Evolutionary conservation across 805 yeast genomes (phyloP), one percentile per base, ranked within the genome.

Genomic region (Candida sakaeoensis): DNA sequence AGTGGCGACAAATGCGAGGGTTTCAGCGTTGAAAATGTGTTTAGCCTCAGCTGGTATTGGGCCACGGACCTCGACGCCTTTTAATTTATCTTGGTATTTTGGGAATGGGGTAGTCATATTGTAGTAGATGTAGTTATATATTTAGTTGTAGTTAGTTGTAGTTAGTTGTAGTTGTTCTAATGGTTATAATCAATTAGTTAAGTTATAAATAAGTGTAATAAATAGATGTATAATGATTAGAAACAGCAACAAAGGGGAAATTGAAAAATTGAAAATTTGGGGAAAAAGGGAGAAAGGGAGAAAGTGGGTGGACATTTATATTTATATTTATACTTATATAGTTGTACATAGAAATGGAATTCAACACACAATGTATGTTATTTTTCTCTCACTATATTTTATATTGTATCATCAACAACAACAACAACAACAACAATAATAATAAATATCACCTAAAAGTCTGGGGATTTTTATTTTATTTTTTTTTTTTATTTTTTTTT

Each of bases 1-100:
- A 24, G 85, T 67, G 18, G 85, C 87, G 43, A 85, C 75, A 49
- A 85, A 80, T 38, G 78, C 81, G 42, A 85, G 65, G 4, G 90
- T 85, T 50, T 68, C 86, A 13, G 71, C 60, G 42, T 79, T 74
- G 52, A 78, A 70, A 49, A 81, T 75, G 58, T 77, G 78, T 54
- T 70, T 67, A 44, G 80, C 65, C 52, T 60, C 47, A 50, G 63
- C 55, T 53, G 77, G 63, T 41, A 79, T 58, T 26, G 75, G 73
- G 33, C 79, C 82, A 53, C 70, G 72, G 45, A 78, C 61, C 51
- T 74, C 69, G 36, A 79, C 81, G 33, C 82, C 82, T 40, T 65
- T 57, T 23, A 76, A 56, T 35, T 64, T 63, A 43, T 70, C 74
- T 33, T 57, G 52, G 26, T 68, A 56, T 47, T 58, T 52, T 42